Evolutionary conservation across 192 early-diverging fungal species (phyloP), one percentile per base, ranked within the genome.

Genomic region (Entomortierella chlamydospora): DNA sequence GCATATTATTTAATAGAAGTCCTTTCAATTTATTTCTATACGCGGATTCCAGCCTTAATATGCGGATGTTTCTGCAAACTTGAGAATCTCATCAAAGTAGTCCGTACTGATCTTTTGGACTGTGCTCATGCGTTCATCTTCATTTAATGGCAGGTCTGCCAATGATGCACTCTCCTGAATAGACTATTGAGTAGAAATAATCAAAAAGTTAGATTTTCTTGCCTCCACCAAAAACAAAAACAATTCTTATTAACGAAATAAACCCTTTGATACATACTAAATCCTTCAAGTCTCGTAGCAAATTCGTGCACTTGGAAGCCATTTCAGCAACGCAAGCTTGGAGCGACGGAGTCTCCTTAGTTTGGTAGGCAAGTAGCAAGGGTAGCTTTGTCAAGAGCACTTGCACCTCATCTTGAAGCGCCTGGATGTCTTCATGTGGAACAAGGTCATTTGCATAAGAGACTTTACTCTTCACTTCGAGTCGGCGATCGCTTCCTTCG

Each of bases 31-130:
- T 45, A 33, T 67, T 67, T 51, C 53, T 25, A 55, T 65, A 5
- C 18, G n/a, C 31, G 42, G 51, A 6, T 4, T 2, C 28, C 41
- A 45, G 37, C 4, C 12, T 43, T 22, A 79, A 11, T 70, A 66
- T 4, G 68, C 68, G 20, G 61, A 54, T 7, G 68, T 70, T 41
- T 79, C 76, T 11, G 68, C 68, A 45, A 52, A 54, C 11, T 58
- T 61, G 31, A 79, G 63, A 34, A 79, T 64, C 41, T 79, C 62
- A 57, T 79, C 68, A 70, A 79, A 79, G 57, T 79, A 70, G 43
- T 79, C 67, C 18, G 29, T 56, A 60, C 76, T 79, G 50, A 70
- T 70, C 63, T 79, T 70, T 29, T 79, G 76, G 18, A 79, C 56
- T 1, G 67, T 70, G 43, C 43, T 61, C 68, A 70, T 50, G 4